Percentiles rank a stretch among this genome's conserved stretches.
These are phyloP conservation scores for Nemania sp. DNA, from an alignment of 2,329 filamentous ascomycete genomes.

Conservation along the genomic window DNA sequence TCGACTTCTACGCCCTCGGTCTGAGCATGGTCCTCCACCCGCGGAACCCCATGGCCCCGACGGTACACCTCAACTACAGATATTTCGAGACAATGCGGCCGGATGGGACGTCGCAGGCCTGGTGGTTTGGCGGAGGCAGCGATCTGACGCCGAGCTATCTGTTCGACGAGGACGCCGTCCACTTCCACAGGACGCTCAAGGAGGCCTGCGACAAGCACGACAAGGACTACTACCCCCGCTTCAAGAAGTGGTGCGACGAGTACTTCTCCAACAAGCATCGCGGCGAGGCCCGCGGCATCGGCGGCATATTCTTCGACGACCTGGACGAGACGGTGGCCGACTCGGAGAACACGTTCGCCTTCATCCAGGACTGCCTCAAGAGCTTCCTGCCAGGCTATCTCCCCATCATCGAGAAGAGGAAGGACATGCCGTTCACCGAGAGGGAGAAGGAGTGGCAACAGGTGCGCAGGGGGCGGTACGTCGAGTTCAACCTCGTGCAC, in stretches of 20 bases:
- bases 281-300: constrained; percentile 81
- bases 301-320: constrained; percentile 99
- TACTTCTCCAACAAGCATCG: constrained; percentile 97
- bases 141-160: constrained; percentile 93
- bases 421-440: constrained; percentile 87
- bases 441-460: constrained; percentile 97
- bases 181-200: constrained; percentile 95
- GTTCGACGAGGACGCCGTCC: constrained; percentile 94
- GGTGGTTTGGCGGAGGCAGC: constrained; percentile 98
- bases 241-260: constrained; percentile 98
- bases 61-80: constrained; percentile 96
- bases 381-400: constrained; percentile 91
- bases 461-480: constrained; percentile 88
- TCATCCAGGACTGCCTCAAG: constrained; percentile 81
- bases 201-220: constrained; percentile 92
- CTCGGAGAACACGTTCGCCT: constrained; percentile 87
- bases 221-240: constrained; percentile 86
- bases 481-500: constrained; percentile 98
- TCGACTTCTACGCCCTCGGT: constrained; percentile 95
- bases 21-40: constrained; percentile 93
- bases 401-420: constrained; percentile 84
- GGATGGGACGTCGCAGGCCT: constrained; percentile 79
- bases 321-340: constrained; percentile 86
- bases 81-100: constrained; percentile 96
- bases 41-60: constrained; percentile 93